These are phyloP conservation scores for Amniculicola lignicola DNA, from an alignment of 495 filamentous ascomycete genomes.

Conservation along the genomic window DNA sequence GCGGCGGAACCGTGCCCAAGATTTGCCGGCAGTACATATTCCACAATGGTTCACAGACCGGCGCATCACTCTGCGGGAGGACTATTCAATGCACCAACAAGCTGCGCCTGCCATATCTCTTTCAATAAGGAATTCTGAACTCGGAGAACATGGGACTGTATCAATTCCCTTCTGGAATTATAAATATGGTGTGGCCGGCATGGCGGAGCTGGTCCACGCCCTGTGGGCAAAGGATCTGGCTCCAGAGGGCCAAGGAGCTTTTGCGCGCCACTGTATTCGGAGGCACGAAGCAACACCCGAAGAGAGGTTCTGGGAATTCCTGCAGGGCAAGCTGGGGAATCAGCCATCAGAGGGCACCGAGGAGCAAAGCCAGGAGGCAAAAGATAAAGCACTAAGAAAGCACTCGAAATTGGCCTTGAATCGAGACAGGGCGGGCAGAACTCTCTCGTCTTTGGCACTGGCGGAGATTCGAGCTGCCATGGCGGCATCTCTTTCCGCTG, in stretches of 20 bases:
- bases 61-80: conserved; percentile 40
- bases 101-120: not conserved
- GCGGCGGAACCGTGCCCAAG: conserved; percentile 25
- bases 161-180: conserved; percentile 7
- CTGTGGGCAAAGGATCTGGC: conserved; percentile 1
- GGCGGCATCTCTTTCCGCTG: conserved; percentile 16
- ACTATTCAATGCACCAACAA: conserved; percentile 2
- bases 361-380: too few species aligned
- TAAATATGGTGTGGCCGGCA: not conserved
- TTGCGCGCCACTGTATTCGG: not conserved
- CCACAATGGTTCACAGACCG: conserved; percentile 45
- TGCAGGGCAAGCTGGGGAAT: too few species aligned
- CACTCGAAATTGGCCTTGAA: too few species aligned
- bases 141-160: conserved; percentile 15
- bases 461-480: conserved; percentile 28
- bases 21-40: conserved; percentile 32
- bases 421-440: too few species aligned
- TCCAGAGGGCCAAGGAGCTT: conserved; percentile 1
- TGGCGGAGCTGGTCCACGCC: not conserved
- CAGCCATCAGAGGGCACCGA: too few species aligned
- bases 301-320: too few species aligned
- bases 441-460: conserved; percentile 18
- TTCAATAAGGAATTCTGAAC: conserved; percentile 6
- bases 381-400: too few species aligned
- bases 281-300: not conserved